phyloP scores from a whole-genome alignment of 139 green algal species.

The Micractinium sp. region DNA sequence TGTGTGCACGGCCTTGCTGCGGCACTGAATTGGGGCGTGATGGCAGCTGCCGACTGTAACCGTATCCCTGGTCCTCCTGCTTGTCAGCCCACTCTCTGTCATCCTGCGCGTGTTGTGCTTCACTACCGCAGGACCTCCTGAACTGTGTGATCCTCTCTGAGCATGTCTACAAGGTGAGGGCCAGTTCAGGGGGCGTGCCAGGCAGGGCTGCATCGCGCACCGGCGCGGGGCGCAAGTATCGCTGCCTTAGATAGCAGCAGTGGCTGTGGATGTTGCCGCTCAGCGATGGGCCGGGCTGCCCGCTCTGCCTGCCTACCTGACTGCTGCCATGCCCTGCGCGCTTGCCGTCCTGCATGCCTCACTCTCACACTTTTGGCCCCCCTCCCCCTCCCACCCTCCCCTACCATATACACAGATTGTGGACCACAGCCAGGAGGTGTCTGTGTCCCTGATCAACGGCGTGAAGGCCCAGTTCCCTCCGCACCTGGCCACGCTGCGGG shows the following conservation, averaged over 20 bases:
- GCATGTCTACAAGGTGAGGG: conserved; percentile 36
- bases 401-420: conserved; percentile 6
- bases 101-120: too few relatives aligned
- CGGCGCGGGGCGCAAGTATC: too few relatives aligned
- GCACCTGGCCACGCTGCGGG: conserved; percentile 27
- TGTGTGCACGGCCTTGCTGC: too few relatives aligned
- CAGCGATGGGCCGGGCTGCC: neutral
- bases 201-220: too few relatives aligned
- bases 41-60: too few relatives aligned
- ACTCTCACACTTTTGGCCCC: neutral
- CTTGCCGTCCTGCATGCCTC: neutral
- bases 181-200: neutral
- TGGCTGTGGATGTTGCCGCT: neutral
- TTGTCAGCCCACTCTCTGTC: too few relatives aligned
- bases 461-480: conserved; percentile 33
- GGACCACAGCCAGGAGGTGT: conserved; percentile 25
- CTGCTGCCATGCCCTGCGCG: neutral
- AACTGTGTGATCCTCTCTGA: conserved; percentile 24
- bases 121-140: conserved; percentile 4
- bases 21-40: too few relatives aligned
- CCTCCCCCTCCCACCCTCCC: neutral
- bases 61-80: too few relatives aligned
- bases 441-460: conserved; percentile 13
- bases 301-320: neutral
- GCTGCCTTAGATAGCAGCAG: too few relatives aligned